phyloP scores from a whole-genome alignment of 495 filamentous ascomycete species.

The Choiromyces venosus region DNA sequence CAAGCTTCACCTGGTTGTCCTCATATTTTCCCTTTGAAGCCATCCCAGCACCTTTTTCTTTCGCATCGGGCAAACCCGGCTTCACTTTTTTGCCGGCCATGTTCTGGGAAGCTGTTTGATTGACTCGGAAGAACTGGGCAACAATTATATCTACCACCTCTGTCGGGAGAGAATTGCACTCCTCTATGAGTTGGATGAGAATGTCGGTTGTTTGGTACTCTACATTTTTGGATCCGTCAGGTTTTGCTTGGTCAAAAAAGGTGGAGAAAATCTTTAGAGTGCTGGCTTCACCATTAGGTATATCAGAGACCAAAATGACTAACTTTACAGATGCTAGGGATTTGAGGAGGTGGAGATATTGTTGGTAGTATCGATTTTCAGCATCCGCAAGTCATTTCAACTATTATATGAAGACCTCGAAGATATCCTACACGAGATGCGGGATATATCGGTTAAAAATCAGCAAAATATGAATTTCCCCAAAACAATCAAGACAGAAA shows the following conservation, averaged over 20 bases:
- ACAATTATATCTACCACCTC: slow-evolving; percentile 90
- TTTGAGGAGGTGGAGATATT: slow-evolving; percentile 82
- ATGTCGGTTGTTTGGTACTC: slow-evolving; percentile 86
- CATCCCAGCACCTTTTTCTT: slow-evolving; percentile 15
- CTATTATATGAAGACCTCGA: slow-evolving; percentile 74
- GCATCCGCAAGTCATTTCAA: slow-evolving; percentile 83
- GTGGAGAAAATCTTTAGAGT: slow-evolving; percentile 72
- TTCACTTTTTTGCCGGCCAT: slow-evolving; percentile 54
- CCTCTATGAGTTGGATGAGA: slow-evolving; percentile 78
- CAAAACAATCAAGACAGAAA: slow-evolving; percentile 6
- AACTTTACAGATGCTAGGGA: slow-evolving; percentile 91
- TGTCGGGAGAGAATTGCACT: slow-evolving; percentile 68
- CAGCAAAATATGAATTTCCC: slow-evolving; percentile 13
- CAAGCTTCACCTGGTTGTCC: slow-evolving; percentile 70
- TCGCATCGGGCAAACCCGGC: slow-evolving; percentile 43
- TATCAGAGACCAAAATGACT: slow-evolving; percentile 86
- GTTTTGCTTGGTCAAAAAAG: slow-evolving; percentile 88
- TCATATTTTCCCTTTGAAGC: slow-evolving; percentile 47
- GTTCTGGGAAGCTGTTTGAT: slow-evolving; percentile 54
- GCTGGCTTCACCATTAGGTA: slow-evolving; percentile 69
- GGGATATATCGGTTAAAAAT: slow-evolving; percentile 7
- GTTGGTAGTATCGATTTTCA: slow-evolving; percentile 81
- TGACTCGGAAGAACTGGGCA: slow-evolving; percentile 87
- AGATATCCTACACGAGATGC: slow-evolving; percentile 67
- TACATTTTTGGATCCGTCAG: slow-evolving; percentile 69